Conservation (phyloP, 305 asterid species). For the Fraxinus sp. region DNA sequence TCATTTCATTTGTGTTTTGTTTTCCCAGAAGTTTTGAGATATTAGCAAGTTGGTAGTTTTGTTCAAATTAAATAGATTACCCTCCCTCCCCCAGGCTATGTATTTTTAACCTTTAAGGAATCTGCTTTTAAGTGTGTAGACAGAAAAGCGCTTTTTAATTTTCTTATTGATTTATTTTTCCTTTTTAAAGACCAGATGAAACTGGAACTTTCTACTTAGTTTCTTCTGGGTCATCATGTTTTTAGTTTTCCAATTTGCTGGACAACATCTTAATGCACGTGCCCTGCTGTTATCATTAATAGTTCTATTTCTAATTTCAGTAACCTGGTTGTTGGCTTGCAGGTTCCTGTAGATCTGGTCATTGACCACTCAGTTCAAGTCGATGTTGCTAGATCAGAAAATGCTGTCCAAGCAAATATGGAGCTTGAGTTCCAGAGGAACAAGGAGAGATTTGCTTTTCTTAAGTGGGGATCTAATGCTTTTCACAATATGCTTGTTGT, state of each 20-base stretch:
- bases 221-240: background rate
- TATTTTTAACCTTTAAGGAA: background rate
- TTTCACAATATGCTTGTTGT: constrained; percentile 55
- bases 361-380: constrained; percentile 59
- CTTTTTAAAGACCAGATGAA: background rate
- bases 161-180: background rate
- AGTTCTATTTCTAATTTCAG: background rate
- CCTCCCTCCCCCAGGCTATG: background rate
- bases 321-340: background rate
- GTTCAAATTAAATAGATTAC: background rate
- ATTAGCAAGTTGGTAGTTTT: background rate
- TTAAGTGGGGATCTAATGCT: constrained; percentile 56
- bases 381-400: constrained; percentile 44
- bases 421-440: constrained; percentile 48
- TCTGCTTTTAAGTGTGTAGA: background rate
- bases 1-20: background rate
- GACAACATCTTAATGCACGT: background rate
- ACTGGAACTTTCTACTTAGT: background rate
- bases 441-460: constrained; percentile 56
- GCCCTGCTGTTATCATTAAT: background rate
- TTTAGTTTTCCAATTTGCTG: background rate
- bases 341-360: constrained; percentile 57
- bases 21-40: background rate
- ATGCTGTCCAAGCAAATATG: constrained; percentile 51
- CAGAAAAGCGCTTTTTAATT: background rate